Evolutionary conservation across 441 rosid species (phyloP), one percentile per base, ranked within the genome.

Genomic region (Arabidopsis lyrata): DNA sequence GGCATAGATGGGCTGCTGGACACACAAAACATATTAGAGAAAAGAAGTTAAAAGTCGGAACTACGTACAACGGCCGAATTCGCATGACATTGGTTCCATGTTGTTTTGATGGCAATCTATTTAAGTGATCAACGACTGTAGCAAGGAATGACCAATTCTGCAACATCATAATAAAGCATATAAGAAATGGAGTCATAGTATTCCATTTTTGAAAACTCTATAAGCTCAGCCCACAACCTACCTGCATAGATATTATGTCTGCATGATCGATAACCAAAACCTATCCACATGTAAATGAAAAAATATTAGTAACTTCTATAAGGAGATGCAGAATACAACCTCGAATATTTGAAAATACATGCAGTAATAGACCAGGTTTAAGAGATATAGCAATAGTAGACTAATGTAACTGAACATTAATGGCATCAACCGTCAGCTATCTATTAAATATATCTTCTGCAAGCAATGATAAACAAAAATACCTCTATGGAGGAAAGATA

Each of bases 401-500:
- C 16, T 41, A 16, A 47, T 15, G 59, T 44, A 41, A 53, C 52
- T 44, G 58, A 42, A 13, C 18, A 63, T 36, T 11, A 24, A 15
- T 47, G 61, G 54, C 55, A 50, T 50, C 70, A 74, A 20, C 39
- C 24, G 2, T 39, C 70, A 16, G 64, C 39, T 24, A 69, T 68
- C 55, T 67, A 56, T 14, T 8, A 31, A 18, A 49, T 32, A 54
- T 75, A 38, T 63, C 56, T 14, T 58, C 35, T 63, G 35, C 54
- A 67, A 73, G 57, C 60, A 54, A 31, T 72, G 62, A 71, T 70
- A 32, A 58, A 65, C 36, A 27, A 77, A 70, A 44, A 64, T 75
- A 91, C 99, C 99, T 95, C 99, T 66, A 95, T 87, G 50, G 99
- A 92, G 73, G 99, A 89, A 54, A 95, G 95, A 82, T 86, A 95